These are phyloP conservation scores for Ogataea trehalophila DNA, from an alignment of 805 yeast species.

Conservation along the genomic window DNA sequence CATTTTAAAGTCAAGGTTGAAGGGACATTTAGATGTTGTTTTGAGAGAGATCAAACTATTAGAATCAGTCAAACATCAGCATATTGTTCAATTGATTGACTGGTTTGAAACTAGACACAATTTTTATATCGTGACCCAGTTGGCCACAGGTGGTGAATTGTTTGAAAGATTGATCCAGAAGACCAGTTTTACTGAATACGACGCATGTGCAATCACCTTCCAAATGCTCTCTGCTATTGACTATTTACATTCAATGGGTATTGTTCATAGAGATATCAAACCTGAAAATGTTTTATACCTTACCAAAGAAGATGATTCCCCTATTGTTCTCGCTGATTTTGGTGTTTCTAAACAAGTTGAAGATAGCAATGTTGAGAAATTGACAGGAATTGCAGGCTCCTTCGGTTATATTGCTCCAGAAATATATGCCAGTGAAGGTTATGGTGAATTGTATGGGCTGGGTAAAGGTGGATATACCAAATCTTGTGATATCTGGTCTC, in stretches of 20 bases:
- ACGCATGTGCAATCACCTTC: constrained; percentile 69
- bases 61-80: constrained; percentile 67
- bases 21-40: constrained; percentile 60
- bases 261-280: constrained; percentile 91
- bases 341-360: constrained; percentile 82
- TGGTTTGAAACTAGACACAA: constrained; percentile 94
- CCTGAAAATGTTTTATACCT: constrained; percentile 88
- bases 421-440: constrained; percentile 57
- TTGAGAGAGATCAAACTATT: constrained; percentile 73
- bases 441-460: constrained; percentile 31
- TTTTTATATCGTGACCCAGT: constrained; percentile 87
- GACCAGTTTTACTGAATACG: constrained; percentile 85
- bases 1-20: constrained; percentile 76
- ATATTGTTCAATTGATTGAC: constrained; percentile 84
- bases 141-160: constrained; percentile 94
- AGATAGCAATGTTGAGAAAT: constrained; percentile 15
- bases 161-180: constrained; percentile 78
- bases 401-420: constrained; percentile 98
- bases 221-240: constrained; percentile 75
- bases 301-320: constrained; percentile 54
- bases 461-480: constrained; percentile 77
- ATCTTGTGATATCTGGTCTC: constrained; percentile 94
- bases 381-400: constrained; percentile 54
- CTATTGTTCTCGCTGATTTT: constrained; percentile 87
- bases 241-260: constrained; percentile 69